phyloP scores from a whole-genome alignment of 805 yeast species.

The Starmerella tilneyi region DNA sequence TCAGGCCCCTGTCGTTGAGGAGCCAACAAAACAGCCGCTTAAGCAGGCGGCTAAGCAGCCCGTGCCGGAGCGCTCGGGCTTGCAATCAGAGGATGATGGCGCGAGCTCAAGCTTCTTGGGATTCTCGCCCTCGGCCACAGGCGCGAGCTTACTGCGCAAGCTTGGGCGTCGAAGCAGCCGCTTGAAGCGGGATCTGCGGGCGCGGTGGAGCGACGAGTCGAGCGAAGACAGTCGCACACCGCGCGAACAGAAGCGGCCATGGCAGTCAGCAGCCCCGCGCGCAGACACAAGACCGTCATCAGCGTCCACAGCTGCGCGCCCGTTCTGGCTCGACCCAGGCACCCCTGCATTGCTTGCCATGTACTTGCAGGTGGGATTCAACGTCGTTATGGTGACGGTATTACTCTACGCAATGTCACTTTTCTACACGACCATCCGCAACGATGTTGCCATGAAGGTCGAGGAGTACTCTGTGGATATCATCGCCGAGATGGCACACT shows the following conservation, averaged over 20 bases:
- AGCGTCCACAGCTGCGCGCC: not conserved
- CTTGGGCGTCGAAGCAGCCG: conserved; percentile 8
- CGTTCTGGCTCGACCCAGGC: conserved; percentile 23
- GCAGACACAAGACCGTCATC: not conserved
- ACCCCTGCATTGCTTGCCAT: conserved; percentile 48
- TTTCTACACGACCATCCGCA: conserved; percentile 45
- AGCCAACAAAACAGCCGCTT: no score
- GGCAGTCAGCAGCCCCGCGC: not conserved
- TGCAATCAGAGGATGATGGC: conserved; percentile 8
- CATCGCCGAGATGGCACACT: conserved; percentile 52
- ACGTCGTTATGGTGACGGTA: conserved; percentile 42
- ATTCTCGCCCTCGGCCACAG: conserved; percentile 17
- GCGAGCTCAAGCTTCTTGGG: conserved; percentile 14
- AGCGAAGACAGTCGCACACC: not conserved
- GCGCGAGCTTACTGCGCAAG: conserved; percentile 10
- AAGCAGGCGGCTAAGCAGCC: not conserved
- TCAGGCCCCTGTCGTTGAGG: no score
- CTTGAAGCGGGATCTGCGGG: not conserved
- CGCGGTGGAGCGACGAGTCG: conserved; percentile 3
- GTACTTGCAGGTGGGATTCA: conserved; percentile 55
- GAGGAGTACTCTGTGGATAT: conserved; percentile 52
- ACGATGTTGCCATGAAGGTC: conserved; percentile 64
- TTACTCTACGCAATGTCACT: conserved; percentile 43
- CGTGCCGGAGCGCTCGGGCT: not conserved
- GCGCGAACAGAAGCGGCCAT: not conserved